A percentile compares a stretch with the other conserved stretches of the same genome.
Conservation (phyloP, 768 basidiomycete genomes). For the Tulasnella calospora region DNA sequence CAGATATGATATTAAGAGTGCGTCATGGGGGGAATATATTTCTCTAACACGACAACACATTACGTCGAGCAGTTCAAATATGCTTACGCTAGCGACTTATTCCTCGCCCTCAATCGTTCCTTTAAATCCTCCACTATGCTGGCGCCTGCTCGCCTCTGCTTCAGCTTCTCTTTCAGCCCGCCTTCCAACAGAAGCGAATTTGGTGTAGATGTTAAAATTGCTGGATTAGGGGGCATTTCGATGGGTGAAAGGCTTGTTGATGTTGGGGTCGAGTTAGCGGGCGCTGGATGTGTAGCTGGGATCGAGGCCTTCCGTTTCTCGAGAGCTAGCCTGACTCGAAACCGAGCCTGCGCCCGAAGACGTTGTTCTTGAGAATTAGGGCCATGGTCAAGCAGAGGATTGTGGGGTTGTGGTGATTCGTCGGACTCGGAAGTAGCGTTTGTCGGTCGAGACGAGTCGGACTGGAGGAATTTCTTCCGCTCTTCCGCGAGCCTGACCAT, state of each 20-base stretch:
- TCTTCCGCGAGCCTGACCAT: neutral
- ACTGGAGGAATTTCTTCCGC: neutral
- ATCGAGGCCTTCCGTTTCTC: neutral
- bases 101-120: neutral
- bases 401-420: neutral
- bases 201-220: neutral
- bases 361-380: neutral
- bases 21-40: no score
- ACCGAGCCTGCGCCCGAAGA: neutral
- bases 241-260: neutral
- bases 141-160: neutral
- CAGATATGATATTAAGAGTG: no score
- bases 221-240: neutral
- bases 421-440: neutral
- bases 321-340: conserved; percentile 7
- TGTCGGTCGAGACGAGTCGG: neutral
- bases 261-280: neutral
- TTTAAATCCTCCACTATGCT: neutral
- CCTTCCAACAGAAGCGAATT: neutral
- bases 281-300: neutral
- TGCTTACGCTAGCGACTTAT: neutral
- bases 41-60: no score
- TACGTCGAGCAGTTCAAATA: neutral
- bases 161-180: neutral
- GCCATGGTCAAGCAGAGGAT: no score